phyloP scores from a whole-genome alignment of 2,329 filamentous ascomycete species.

The Diaporthe sp. region DNA sequence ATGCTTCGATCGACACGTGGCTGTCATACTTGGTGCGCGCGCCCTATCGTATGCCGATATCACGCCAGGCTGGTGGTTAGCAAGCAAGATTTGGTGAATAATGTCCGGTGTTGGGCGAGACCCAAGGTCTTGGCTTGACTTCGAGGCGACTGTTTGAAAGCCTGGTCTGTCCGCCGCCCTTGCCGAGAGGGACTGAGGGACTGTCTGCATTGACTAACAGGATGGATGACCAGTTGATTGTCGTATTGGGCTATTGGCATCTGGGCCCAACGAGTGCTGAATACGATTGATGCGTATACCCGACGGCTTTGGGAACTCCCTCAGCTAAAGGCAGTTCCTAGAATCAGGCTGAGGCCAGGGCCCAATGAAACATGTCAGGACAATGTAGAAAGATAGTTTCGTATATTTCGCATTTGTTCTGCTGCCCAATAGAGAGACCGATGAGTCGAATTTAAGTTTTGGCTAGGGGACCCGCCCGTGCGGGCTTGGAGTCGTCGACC shows the following conservation, averaged over 20 bases:
- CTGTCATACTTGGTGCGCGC: not conserved
- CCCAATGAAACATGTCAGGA: not conserved
- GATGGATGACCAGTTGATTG: not conserved
- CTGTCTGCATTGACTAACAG: not conserved
- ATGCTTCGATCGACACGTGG: not conserved
- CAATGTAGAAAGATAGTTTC: not conserved
- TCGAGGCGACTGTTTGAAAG: not conserved
- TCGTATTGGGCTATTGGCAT: not conserved
- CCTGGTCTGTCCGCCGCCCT: no score
- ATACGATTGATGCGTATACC: not conserved
- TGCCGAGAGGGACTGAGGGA: not conserved
- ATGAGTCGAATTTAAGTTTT: not conserved
- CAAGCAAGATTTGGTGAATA: not conserved
- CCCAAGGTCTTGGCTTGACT: not conserved
- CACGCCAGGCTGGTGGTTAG: not conserved
- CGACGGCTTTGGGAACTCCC: not conserved
- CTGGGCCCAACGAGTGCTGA: not conserved
- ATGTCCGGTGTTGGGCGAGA: not conserved
- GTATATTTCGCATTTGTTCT: not conserved
- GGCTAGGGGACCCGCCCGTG: not conserved
- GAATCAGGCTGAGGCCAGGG: not conserved
- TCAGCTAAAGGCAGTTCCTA: not conserved
- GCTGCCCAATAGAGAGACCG: not conserved
- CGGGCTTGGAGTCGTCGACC: not conserved
- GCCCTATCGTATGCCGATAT: not conserved